These are phyloP conservation scores for Lippia alba DNA, from an alignment of 305 asterid genomes.

Conservation along the genomic window DNA sequence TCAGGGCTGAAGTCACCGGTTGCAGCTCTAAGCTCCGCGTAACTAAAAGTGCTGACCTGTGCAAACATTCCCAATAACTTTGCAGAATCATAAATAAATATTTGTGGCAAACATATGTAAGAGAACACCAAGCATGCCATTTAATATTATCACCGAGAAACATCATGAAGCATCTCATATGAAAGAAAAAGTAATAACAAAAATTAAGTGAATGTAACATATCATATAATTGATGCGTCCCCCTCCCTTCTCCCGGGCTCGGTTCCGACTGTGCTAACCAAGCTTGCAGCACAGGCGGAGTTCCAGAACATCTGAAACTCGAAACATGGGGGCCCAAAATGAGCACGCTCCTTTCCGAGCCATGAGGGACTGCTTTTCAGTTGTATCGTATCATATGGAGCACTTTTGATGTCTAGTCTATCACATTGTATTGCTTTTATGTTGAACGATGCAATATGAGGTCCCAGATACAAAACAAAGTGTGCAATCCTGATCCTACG, in stretches of 20 bases:
- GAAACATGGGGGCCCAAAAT: constrained; percentile 72
- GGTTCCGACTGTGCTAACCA: too few relatives aligned
- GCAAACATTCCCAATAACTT: constrained; percentile 57
- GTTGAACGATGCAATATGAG: constrained; percentile 90
- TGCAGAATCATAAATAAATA: constrained; percentile 36
- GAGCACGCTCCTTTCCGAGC: constrained; percentile 82
- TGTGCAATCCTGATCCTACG: constrained; percentile 90
- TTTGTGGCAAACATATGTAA: neutral
- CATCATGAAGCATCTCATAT: too few relatives aligned
- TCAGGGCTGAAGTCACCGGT: constrained; percentile 68
- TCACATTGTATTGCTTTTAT: constrained; percentile 90
- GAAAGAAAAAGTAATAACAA: too few relatives aligned
- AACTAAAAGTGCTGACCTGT: constrained; percentile 68
- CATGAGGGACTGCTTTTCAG: constrained; percentile 69
- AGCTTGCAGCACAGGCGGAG: too few relatives aligned
- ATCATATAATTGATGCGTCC: too few relatives aligned
- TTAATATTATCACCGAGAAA: too few relatives aligned
- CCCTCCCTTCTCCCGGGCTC: too few relatives aligned
- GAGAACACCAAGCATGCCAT: too few relatives aligned
- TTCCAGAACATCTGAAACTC: constrained; percentile 55
- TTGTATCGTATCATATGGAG: constrained; percentile 90
- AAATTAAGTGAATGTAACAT: too few relatives aligned
- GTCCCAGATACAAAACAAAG: constrained; percentile 92
- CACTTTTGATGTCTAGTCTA: constrained; percentile 84
- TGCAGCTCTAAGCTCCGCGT: constrained; percentile 72